Percentiles rank a stretch among this genome's conserved stretches.
phyloP scores from a whole-genome alignment of 495 filamentous ascomycete species.

The Trichoderma erinaceum region DNA sequence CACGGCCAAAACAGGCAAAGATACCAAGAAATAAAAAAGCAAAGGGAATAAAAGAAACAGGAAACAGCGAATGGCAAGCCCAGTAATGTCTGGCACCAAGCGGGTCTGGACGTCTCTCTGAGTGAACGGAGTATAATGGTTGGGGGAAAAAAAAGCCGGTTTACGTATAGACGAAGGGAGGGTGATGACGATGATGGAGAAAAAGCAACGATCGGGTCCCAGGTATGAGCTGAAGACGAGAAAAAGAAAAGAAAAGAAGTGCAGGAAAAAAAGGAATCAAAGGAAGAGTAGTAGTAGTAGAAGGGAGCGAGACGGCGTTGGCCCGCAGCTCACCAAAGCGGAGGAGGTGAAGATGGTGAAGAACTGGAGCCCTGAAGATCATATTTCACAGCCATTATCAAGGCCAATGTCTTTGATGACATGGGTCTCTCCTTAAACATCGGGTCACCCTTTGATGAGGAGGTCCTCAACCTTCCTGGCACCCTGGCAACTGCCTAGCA shows the following conservation, averaged over 20 bases:
- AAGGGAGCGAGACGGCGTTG: not conserved
- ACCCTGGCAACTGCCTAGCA: conserved; percentile 1
- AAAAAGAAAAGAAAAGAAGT: not conserved
- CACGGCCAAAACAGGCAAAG: too few relatives aligned
- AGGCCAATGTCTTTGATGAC: conserved; percentile 2
- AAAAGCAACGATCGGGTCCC: not conserved
- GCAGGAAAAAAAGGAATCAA: not conserved
- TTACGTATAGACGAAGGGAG: not conserved
- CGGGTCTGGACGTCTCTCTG: not conserved
- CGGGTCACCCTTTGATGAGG: conserved; percentile 8
- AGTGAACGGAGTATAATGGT: not conserved
- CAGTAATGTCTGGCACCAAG: not conserved
- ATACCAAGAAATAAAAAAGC: not conserved
- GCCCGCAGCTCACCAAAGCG: not conserved
- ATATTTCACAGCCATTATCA: not conserved
- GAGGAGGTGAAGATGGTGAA: conserved; percentile 3
- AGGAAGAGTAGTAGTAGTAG: not conserved
- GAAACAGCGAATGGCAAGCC: not conserved
- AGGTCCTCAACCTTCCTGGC: not conserved
- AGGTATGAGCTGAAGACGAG: not conserved
- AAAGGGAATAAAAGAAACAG: not conserved
- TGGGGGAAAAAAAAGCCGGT: not conserved
- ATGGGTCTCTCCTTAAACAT: conserved; percentile 12
- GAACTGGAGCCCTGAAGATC: conserved; percentile 1
- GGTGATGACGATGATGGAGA: not conserved